These are phyloP conservation scores for Arabidopsis suecica DNA, from an alignment of 345 rosid species.

Conservation along the genomic window DNA sequence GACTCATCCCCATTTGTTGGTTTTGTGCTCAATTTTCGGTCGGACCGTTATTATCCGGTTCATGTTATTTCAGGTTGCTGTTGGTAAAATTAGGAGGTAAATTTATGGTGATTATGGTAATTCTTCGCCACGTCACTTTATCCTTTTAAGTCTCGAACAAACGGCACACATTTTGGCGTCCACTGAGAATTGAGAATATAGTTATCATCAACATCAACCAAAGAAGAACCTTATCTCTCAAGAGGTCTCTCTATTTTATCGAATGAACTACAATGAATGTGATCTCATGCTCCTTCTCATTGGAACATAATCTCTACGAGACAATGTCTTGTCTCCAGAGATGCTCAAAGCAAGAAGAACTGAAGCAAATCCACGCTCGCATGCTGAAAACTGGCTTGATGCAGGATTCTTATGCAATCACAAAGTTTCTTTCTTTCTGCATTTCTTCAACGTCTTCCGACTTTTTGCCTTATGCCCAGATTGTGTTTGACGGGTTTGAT, in stretches of 20 bases:
- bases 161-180: slow-evolving; percentile 4
- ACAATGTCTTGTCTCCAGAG: slow-evolving; percentile 52
- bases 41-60: slow-evolving; percentile 38
- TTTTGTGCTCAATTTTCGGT: slow-evolving; percentile 33
- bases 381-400: slow-evolving; percentile 63
- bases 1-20: slow-evolving; percentile 19
- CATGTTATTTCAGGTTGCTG: not conserved
- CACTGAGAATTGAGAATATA: not conserved
- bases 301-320: slow-evolving; percentile 34
- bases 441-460: slow-evolving; percentile 44
- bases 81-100: no score
- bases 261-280: slow-evolving; percentile 27
- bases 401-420: slow-evolving; percentile 44
- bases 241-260: slow-evolving; percentile 1
- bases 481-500: slow-evolving; percentile 52
- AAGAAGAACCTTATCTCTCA: slow-evolving; percentile 38
- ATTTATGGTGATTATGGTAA: no score
- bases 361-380: slow-evolving; percentile 66
- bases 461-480: slow-evolving; percentile 55
- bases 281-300: slow-evolving; percentile 14
- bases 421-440: slow-evolving; percentile 57
- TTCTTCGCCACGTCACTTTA: slow-evolving; percentile 6
- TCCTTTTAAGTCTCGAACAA: slow-evolving; percentile 1
- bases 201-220: slow-evolving; percentile 31
- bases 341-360: slow-evolving; percentile 57